Base-by-base conservation (phyloP, 768 basidiomycete genomes). In the Favolaschia claudopus region DNA sequence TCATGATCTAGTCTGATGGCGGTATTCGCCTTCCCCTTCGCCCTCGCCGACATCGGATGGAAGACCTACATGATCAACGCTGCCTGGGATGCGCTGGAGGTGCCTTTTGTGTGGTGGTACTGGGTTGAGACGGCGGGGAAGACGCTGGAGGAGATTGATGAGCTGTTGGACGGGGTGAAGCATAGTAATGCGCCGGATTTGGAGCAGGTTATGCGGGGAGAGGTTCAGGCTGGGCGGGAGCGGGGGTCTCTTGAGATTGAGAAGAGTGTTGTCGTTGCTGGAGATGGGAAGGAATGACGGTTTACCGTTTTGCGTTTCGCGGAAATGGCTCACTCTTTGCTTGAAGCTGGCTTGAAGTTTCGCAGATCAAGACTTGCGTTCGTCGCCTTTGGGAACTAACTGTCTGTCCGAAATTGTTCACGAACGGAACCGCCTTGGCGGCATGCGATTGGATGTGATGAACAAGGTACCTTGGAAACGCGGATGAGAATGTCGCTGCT, bases 1-100 rank as follows among this genome's bases (percentile, higher is more conserved):
- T 6, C 27, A 20, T n/a, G n/a, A n/a, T n/a, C n/a, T 22, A 66
- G 65, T 20, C 52, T 67, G 17, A 62, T 67, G 58, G 64, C 64
- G 9, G 66, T 67, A 8, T 67, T 67, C 51, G 61, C 66, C 8
- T 64, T 67, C 63, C 66, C 66, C 14, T 55, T 67, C 27, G 60
- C 67, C 25, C 53, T 65, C 20, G 28, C 31, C 10, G 45, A 55
- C n/a, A 68, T 68, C 40, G 67, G 64, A 13, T 69, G 67, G 67
- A 69, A 69, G 53, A 69, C 60, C 24, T 68, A 68, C 55, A 63
- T 68, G 54, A 66, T 68, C 40, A 65, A 65, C 54, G 67, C 64
- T 13, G 63, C 66, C 25, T 67, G 66, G 66, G 59, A 67, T 31
- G 55, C 62, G 15, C 60, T 67, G 19, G 64, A 64, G 55, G 40